Percentiles rank a stretch among this genome's conserved stretches.
Conservation (phyloP, 306 rosid species). For the Datisca glomerata region DNA sequence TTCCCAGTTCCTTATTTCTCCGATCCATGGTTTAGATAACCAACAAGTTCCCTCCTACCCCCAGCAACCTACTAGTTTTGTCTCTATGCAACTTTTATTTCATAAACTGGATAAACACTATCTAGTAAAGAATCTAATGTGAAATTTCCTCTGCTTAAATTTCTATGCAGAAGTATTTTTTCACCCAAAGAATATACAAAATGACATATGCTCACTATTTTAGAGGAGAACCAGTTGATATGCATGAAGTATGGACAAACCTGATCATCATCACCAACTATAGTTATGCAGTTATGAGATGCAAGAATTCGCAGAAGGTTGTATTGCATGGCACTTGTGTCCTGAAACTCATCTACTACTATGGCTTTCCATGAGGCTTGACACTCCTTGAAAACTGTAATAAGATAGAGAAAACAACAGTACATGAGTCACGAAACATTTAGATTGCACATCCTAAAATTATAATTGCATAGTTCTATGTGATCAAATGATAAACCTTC, state of each 20-base stretch:
- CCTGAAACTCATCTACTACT: conserved; percentile 95
- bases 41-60: no score
- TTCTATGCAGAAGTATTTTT: neutral
- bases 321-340: conserved; percentile 93
- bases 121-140: no score
- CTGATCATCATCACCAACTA: conserved; percentile 98
- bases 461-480: no score
- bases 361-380: conserved; percentile 74
- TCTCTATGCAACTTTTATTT: no score
- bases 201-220: neutral
- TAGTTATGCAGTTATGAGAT: conserved; percentile 59
- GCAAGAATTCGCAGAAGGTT: conserved; percentile 57
- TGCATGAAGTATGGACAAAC: conserved; percentile 11
- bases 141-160: neutral
- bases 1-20: no score
- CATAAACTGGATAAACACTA: no score
- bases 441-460: conserved; percentile 9
- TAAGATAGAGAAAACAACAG: conserved; percentile 8
- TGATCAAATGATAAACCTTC: conserved; percentile 79
- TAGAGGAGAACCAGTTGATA: neutral
- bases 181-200: neutral
- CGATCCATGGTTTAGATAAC: no score
- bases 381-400: conserved; percentile 62
- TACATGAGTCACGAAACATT: conserved; percentile 26
- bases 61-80: no score